phyloP scores from a whole-genome alignment of 2,329 filamentous ascomycete species.

The Fusarium keratoplasticum region DNA sequence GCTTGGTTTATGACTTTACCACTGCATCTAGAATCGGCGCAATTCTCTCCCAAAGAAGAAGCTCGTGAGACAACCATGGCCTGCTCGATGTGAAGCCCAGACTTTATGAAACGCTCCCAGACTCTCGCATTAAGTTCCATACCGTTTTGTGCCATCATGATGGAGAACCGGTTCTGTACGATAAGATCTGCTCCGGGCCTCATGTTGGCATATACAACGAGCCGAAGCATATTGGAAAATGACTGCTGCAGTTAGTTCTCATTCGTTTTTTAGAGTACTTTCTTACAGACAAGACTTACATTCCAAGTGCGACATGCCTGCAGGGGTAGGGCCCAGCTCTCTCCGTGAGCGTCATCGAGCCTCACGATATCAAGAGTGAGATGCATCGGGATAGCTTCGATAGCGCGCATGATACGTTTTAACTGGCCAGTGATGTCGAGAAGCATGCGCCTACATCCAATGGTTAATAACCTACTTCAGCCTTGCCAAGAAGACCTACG shows the following conservation, averaged over 20 bases:
- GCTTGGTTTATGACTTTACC: not conserved
- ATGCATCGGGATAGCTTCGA: not conserved
- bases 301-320: not conserved
- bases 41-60: not conserved
- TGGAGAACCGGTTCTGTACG: not conserved
- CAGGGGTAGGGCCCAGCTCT: not conserved
- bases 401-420: not conserved
- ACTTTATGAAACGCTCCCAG: not conserved
- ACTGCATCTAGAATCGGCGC: not conserved
- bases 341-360: not conserved
- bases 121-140: not conserved
- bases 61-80: not conserved
- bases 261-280: not conserved
- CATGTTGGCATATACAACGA: not conserved
- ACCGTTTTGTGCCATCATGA: not conserved
- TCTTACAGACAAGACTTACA: not conserved
- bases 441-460: not conserved
- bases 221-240: not conserved
- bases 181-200: not conserved
- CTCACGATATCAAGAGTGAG: not conserved
- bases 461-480: not conserved
- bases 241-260: not conserved
- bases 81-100: not conserved
- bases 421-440: not conserved
- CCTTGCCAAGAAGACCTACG: not conserved